Conservation (phyloP, 371 early-diverging fungal species). For the Parasitella parasitica region DNA sequence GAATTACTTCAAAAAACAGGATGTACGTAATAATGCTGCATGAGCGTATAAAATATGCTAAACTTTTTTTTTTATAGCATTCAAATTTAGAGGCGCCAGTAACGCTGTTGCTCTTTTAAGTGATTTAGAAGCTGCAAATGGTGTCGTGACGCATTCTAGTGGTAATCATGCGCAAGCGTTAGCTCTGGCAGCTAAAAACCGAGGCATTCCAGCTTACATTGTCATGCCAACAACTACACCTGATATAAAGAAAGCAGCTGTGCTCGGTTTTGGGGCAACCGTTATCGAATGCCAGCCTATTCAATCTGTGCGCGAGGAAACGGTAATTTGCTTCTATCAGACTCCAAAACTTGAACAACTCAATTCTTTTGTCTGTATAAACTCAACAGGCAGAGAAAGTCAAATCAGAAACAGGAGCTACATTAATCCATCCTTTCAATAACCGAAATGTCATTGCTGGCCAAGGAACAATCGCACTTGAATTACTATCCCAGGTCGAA, state of each 20-base stretch:
- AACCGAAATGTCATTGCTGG: slow-evolving; percentile 58
- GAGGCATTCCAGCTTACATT: slow-evolving; percentile 49
- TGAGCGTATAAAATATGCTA: background rate
- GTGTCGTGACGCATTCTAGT: slow-evolving; percentile 48
- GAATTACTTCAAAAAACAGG: slow-evolving; percentile 61
- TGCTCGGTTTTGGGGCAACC: slow-evolving; percentile 53
- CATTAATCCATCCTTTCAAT: slow-evolving; percentile 49
- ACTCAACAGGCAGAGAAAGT: slow-evolving; percentile 23
- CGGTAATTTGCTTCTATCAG: slow-evolving; percentile 17
- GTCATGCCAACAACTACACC: slow-evolving; percentile 59
- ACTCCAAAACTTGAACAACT: background rate
- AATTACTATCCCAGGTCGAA: slow-evolving; percentile 45
- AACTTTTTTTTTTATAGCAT: slow-evolving; percentile 43
- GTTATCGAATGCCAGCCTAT: slow-evolving; percentile 47
- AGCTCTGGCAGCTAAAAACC: slow-evolving; percentile 41
- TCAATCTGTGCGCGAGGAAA: slow-evolving; percentile 29
- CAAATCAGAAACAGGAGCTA: slow-evolving; percentile 31
- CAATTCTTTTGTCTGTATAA: no score
- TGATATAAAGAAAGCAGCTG: slow-evolving; percentile 50
- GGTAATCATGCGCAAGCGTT: slow-evolving; percentile 58
- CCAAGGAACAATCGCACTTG: slow-evolving; percentile 56
- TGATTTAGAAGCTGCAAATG: slow-evolving; percentile 31
- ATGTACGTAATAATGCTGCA: slow-evolving; percentile 23
- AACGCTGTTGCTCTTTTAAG: slow-evolving; percentile 41
- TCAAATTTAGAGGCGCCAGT: slow-evolving; percentile 62